Base-by-base conservation (phyloP, 2,329 filamentous ascomycete species). In the Tolypocladium guangdongense region DNA sequence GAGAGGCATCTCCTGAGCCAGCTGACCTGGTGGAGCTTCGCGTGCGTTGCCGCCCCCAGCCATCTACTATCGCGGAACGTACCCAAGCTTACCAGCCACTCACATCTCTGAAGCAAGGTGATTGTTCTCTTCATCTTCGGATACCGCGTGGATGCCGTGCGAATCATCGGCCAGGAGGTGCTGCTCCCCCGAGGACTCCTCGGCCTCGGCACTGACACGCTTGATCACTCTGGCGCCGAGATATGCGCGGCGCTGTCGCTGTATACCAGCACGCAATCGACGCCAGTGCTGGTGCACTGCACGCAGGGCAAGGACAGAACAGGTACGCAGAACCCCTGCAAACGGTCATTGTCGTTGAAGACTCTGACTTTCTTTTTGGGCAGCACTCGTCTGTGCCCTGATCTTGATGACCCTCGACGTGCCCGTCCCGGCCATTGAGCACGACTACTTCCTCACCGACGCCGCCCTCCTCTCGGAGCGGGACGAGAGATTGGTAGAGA, bases 221-320 rank as follows among this genome's bases (percentile, higher is more conserved):
- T 95, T 4, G 82, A 87, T 59, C 76, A 82, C 52, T 89, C 84
- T 51, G 80, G 78, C 0, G 66, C 70, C 1, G 85, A 88, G 63
- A 77, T 90, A 20, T 75, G 74, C 27, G 56, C 67, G 50, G 61
- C 62, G 7, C 57, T 72, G 37, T 58, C 57, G 10, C 54, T 69
- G 1, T 70, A 68, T 51, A 58, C 65, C 6, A 52, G 53, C 8
- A 27, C 56, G 2, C 60, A 66, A 0, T 75, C 74, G 18, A 82
- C 83, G 57, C 89, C 90, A 0, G 68, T 84, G 1, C 65, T 95
- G 8, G 71, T 93, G 2, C 89, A 95, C 68, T 96, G 90, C 68
- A 93, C 90, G 0, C 89, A 95, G 63, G 90, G 90, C 54, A 96
- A 95, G 66, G 90, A 95, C 64, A 80, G 90, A 2, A 72, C 71